phyloP scores from a whole-genome alignment of 1,284 basidiomycete genomes.

The Somion occarium region DNA sequence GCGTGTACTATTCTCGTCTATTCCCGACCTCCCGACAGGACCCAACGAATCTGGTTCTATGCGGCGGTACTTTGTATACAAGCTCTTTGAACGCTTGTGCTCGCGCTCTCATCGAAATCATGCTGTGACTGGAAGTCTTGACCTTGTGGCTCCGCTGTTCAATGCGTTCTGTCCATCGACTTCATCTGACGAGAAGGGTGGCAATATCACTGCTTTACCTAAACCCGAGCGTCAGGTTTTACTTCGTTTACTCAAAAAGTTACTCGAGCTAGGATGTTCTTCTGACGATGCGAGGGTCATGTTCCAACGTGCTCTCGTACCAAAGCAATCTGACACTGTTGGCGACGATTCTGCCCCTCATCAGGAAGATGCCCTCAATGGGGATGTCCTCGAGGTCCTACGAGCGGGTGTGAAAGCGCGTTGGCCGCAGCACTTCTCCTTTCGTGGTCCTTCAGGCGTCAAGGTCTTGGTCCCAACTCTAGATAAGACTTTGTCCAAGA shows the following conservation, averaged over 20 bases:
- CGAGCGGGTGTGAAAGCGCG: conserved; percentile 62
- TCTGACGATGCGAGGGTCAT: conserved; percentile 54
- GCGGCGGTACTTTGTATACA: conserved; percentile 49
- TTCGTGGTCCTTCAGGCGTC: conserved; percentile 51
- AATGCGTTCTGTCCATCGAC: conserved; percentile 26
- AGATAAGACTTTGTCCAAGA: conserved; percentile 45
- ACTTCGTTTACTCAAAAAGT: conserved; percentile 53
- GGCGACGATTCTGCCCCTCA: not conserved
- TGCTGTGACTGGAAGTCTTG: conserved; percentile 54
- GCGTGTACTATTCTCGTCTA: conserved; percentile 46
- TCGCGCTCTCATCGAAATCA: conserved; percentile 61
- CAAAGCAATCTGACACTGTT: not conserved
- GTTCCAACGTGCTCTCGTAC: conserved; percentile 51
- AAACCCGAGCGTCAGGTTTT: conserved; percentile 48
- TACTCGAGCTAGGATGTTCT: conserved; percentile 68
- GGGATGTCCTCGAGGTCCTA: conserved; percentile 63
- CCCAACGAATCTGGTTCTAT: conserved; percentile 16
- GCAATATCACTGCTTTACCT: conserved; percentile 16
- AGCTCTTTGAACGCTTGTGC: conserved; percentile 57
- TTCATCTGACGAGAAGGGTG: conserved; percentile 22
- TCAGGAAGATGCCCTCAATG: conserved; percentile 37
- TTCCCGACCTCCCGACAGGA: conserved; percentile 24
- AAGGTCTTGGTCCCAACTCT: conserved; percentile 31
- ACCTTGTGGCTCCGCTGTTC: conserved; percentile 52
- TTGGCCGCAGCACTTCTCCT: conserved; percentile 71